Evolutionary conservation across 2,329 filamentous ascomycete genomes (phyloP).

Genomic region (Emmonsiellopsis sp.): DNA sequence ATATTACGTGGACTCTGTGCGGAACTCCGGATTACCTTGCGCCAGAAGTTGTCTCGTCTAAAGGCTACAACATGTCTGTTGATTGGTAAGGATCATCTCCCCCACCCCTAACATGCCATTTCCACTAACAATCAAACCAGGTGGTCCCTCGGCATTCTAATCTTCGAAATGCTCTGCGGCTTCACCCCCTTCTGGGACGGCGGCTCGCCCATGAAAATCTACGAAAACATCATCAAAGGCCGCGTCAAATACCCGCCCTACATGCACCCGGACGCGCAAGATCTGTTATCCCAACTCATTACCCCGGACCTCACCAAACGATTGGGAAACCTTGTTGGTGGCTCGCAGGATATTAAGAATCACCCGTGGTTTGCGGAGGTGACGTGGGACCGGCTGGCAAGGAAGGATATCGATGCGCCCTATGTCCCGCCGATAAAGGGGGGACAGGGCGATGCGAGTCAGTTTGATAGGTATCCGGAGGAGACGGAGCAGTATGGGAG

Average conservation of each 20-base stretch:
- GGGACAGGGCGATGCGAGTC: slow-evolving; percentile 87
- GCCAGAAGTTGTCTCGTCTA: slow-evolving; percentile 96
- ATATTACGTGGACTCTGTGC: slow-evolving; percentile 98
- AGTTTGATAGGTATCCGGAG: slow-evolving; percentile 97
- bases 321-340: slow-evolving; percentile 85
- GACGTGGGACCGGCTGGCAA: slow-evolving; percentile 87
- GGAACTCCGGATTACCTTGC: slow-evolving; percentile 96
- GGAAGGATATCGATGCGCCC: slow-evolving; percentile 96
- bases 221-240: slow-evolving; percentile 96
- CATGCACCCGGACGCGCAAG: slow-evolving; percentile 87
- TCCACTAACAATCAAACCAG: slow-evolving; percentile 38
- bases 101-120: slow-evolving; percentile 8
- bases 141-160: slow-evolving; percentile 97
- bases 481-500: slow-evolving; percentile 88
- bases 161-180: slow-evolving; percentile 98
- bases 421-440: slow-evolving; percentile 95
- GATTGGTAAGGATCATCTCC: slow-evolving; percentile 64
- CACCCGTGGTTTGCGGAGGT: slow-evolving; percentile 97
- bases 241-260: slow-evolving; percentile 95
- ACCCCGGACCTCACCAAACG: slow-evolving; percentile 92
- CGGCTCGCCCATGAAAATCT: slow-evolving; percentile 87
- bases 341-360: slow-evolving; percentile 84
- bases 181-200: slow-evolving; percentile 99
- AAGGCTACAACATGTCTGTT: slow-evolving; percentile 98
- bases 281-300: slow-evolving; percentile 85